Base-by-base conservation (phyloP, 202 grass and related monocot species). In the Setaria viridis region DNA sequence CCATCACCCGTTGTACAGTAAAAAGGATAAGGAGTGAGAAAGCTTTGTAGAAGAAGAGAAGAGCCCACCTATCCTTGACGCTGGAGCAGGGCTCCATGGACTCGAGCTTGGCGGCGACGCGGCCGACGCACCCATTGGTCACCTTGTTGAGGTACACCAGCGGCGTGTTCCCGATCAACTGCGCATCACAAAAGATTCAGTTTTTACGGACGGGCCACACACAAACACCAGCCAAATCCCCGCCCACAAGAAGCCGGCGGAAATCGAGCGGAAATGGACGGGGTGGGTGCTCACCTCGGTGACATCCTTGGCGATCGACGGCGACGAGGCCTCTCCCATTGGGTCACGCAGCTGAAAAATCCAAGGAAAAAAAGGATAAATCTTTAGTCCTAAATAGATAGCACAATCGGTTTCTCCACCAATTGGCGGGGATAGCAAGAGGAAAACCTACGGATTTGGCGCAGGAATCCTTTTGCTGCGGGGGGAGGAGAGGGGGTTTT, bases 81-180 rank as follows among this genome's bases (percentile, higher is more conserved):
- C 94, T 96, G 82, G 91, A 96, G 65, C 94, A 97, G 14, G 91
- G 94, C 87, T 97, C 94, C 94, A 97, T 97, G 81, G 85, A 86
- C 85, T 93, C 94, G 79, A 94, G 87, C 83, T 97, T 97, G 42
- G 94, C 94, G 6, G 89, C 94, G 88, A 96, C 89, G 48, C 91
- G 85, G 4, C 16, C 94, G 0, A 86, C 87, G 74, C 94, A 96
- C 0, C 94, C 94, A 14, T 89, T 77, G 15, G 94, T 79, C 25
- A 96, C 89, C 66, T 91, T 90, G 89, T 81, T 93, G 51, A 96
- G 89, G 85, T 93, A 93, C 91, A 96, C 94, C 82, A 96, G 63
- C 34, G 94, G 94, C 29, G 94, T 96, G 49, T 93, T 96, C 59
- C 94, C 94, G 72, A 93, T 96, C 87, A 95, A 64, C 93, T 93